These are phyloP conservation scores for Saksenaea vasiformis DNA, from an alignment of 371 early-diverging fungal species.

Conservation along the genomic window DNA sequence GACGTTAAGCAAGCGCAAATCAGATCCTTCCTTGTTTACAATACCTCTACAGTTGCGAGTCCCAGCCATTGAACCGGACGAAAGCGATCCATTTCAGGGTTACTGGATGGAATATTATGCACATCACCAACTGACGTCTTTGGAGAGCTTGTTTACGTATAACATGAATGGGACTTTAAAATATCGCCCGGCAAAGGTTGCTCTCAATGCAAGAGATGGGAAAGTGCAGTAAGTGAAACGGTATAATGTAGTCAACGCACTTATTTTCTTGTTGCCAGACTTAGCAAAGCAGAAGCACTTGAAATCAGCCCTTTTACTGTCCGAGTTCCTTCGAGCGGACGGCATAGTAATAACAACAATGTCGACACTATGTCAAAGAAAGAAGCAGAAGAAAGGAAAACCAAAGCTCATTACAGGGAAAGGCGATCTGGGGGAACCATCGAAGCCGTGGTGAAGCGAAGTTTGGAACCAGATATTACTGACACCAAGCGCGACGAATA, in stretches of 20 bases:
- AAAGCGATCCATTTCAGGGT: slow-evolving; percentile 45
- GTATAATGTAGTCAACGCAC: background rate
- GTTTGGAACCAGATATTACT: slow-evolving; percentile 60
- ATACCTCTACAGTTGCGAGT: slow-evolving; percentile 32
- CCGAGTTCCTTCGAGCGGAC: slow-evolving; percentile 16
- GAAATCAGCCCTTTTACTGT: slow-evolving; percentile 60
- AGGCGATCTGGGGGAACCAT: slow-evolving; percentile 42
- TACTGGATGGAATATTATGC: slow-evolving; percentile 85
- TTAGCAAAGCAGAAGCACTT: slow-evolving; percentile 34
- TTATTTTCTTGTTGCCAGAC: slow-evolving; percentile 9
- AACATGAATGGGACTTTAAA: slow-evolving; percentile 85
- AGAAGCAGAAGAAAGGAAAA: slow-evolving; percentile 23
- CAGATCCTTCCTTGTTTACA: slow-evolving; percentile 19
- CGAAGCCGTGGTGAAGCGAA: slow-evolving; percentile 52
- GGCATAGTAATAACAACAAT: background rate
- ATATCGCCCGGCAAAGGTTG: slow-evolving; percentile 49
- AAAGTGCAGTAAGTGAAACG: slow-evolving; percentile 20
- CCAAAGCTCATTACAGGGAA: slow-evolving; percentile 19
- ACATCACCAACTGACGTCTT: slow-evolving; percentile 71
- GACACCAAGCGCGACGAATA: slow-evolving; percentile 59
- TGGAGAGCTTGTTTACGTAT: slow-evolving; percentile 75
- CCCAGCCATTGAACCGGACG: slow-evolving; percentile 33
- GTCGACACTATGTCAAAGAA: slow-evolving; percentile 4
- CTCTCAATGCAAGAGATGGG: slow-evolving; percentile 17
- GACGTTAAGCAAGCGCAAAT: slow-evolving; percentile 25